Evolutionary conservation across 257 asterid genomes (phyloP), one percentile per base, ranked within the genome.

Genomic region (Gentiana dahurica): DNA sequence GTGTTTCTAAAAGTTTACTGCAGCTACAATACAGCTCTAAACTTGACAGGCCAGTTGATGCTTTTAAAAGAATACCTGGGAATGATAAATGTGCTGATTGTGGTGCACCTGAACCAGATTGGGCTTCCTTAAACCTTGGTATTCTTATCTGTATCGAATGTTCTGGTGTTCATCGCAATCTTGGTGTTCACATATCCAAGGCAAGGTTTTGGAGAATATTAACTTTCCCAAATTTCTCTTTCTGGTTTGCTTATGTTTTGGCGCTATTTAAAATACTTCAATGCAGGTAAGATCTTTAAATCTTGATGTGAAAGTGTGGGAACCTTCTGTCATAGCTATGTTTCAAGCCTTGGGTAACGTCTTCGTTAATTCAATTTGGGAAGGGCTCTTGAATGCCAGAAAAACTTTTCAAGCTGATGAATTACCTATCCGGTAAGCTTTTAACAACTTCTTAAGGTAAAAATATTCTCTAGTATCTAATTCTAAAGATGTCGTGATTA

Each of bases 11-110:
- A 81, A 83, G 91, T 73, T 53, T 82, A 44, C 61, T 75, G 55
- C 85, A 74, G 59, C 54, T 61, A 41, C 77, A 76, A 51, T 56
- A 61, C 68, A 68, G 71, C 77, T 43, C 61, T 59, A 81, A 71
- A 73, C 59, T 51, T 51, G 83, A 71, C 76, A 89, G 70, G 72
- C 89, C 91, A 52, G 73, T 79, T 34, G 86, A 85, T 68, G 79
- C 80, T 59, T 64, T 89, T 62, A 76, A 72, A 71, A 75, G 77
- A 70, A 63, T 86, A 71, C 94, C 85, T 52, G 94, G 97, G 61
- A 89, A 85, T 71, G 95, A 89, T 69, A 85, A 77, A 77, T 89
- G 97, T 77, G 97, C 97, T 12, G 97, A 89, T 77, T 89, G 97
- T 53, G 94, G 97, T 59, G 89, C 97, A 37, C 82, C 86, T 55